Base-by-base conservation (phyloP, 2,329 filamentous ascomycete species). In the Myriosclerotinia duriaeana region DNA sequence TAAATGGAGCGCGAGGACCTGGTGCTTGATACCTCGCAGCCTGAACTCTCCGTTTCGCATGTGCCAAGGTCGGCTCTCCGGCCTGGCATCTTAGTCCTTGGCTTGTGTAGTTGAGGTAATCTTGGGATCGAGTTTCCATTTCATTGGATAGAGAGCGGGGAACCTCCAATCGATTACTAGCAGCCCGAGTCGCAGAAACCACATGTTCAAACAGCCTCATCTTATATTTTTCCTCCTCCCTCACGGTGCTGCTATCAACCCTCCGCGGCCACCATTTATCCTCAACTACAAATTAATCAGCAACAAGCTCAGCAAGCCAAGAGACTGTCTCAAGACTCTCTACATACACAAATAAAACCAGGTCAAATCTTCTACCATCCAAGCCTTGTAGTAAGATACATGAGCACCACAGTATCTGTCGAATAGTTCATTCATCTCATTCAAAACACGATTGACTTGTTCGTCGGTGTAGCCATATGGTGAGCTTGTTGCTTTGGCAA, bases 401-500 rank as follows among this genome's bases (percentile, higher is more conserved):
- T 5, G 2, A 11, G 9, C 6, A 59, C 20, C 2, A 6, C n/a
- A 15, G 14, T 5, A 59, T 5, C 5, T 15, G 42, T 2, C 30
- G 15, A 38, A 22, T 38, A 11, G 9, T 22, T 48, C 26, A 12
- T 50, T 11, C 58, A 61, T 38, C 12, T 38, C 12, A 9, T 26
- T 12, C 20, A 38, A 40, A 11, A 40, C 30, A 6, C 12, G 14
- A 14, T 50, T 52, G 20, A 61, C 44, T 50, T 61, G 7, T 22
- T 50, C 58, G 38, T 38, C 44, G 38, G 44, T 61, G 34, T 20
- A 38, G 34, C 44, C 30, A n/a, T 61, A 3, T 9, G n/a, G 58
- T 26, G 46, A 38, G 14, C 30, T 61, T 50, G 30, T 50, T 38
- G 44, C 58, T 61, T 52, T 61, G 14, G 58, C 58, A 1, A 40